Evolutionary conservation across 1,284 basidiomycete genomes (phyloP), one percentile per base, ranked within the genome.

Genomic region (Pseudozyma thailandica): DNA sequence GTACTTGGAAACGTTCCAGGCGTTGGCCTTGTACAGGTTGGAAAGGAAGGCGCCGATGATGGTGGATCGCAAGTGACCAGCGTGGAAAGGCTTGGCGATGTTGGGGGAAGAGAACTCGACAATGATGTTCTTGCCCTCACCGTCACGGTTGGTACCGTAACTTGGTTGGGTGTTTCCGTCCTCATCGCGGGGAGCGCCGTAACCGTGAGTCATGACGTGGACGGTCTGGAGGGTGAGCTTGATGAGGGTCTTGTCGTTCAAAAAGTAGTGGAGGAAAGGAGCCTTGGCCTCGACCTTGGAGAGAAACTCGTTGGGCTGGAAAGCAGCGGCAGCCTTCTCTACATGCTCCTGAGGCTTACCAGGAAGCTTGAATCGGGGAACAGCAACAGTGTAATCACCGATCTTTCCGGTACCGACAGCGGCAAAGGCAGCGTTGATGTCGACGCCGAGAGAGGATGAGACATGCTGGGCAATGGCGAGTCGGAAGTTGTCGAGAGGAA

Each of bases 1-100:
- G 85, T 97, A 86, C 10, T 91, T 89, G 41, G 89, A 85, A 18
- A 95, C 94, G 23, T 94, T 89, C 94, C 94, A 98, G 15, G 95
- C 94, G 78, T 90, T 92, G 6, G 93, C 89, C 82, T 91, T 91
- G 86, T 98, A 95, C 52, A 98, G 81, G 85, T 98, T 98, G 33
- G 88, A 86, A 49, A 98, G 85, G 86, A 97, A 97, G 0, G 93
- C 91, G 35, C 96, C 96, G 80, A 98, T 97, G 84, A 99, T 98
- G 21, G 96, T 99, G 70, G 92, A 94, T 52, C 96, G 89, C 68
- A 98, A 85, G 84, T 98, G 95, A 16, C 96, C 96, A 56, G 97
- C 94, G 81, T 98, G 95, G 88, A 98, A 98, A 6, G 92, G 92
- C 84, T 99, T 99, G 35, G 96, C 95, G 80, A 98, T 98, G 84